phyloP scores from a whole-genome alignment of 306 rosid species.

The Rosa lucieae region DNA sequence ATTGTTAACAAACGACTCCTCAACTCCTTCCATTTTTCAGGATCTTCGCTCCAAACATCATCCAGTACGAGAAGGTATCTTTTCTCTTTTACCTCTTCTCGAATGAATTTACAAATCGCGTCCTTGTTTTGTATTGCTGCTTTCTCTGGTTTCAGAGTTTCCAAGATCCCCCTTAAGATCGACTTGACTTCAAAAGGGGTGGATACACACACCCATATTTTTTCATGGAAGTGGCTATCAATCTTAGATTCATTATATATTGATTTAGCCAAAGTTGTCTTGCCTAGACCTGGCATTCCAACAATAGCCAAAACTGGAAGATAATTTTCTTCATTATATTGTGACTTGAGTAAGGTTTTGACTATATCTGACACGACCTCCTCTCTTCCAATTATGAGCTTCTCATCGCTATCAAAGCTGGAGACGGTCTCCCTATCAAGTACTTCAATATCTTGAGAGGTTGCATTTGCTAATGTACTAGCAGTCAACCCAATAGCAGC shows the following conservation, averaged over 20 bases:
- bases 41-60: constrained; percentile 27
- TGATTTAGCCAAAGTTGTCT: constrained; percentile 22
- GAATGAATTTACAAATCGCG: constrained; percentile 1
- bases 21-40: constrained; percentile 5
- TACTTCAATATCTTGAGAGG: background rate
- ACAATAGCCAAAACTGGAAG: constrained; percentile 20
- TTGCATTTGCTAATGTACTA: background rate
- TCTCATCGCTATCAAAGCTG: background rate
- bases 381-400: background rate
- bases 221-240: background rate
- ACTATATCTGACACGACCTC: background rate
- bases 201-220: constrained; percentile 28
- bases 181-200: constrained; percentile 18
- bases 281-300: constrained; percentile 27
- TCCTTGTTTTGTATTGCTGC: background rate
- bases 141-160: background rate
- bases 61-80: constrained; percentile 26
- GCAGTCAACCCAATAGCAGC: constrained; percentile 15
- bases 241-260: constrained; percentile 1
- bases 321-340: background rate
- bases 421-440: background rate
- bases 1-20: background rate
- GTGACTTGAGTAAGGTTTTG: background rate
- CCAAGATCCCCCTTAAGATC: constrained; percentile 14
- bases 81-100: constrained; percentile 7